Conservation (phyloP, 2,329 filamentous ascomycete species). For the Alternaria triticimaculans region DNA sequence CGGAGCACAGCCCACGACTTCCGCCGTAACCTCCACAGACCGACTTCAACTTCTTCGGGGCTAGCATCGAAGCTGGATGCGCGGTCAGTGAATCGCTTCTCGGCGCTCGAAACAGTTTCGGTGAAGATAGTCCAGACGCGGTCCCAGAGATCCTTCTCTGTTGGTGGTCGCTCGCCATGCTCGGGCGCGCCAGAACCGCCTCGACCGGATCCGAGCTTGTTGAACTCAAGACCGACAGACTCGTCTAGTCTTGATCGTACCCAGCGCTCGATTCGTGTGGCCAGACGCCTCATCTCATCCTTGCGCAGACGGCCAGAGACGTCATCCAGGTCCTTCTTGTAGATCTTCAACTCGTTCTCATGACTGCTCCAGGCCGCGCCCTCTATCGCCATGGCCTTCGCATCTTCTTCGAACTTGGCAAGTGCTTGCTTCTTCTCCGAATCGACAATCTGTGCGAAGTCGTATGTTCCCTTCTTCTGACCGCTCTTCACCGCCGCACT, state of each 20-base stretch:
- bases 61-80: slow-evolving; percentile 94
- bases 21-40: slow-evolving; percentile 87
- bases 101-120: slow-evolving; percentile 82
- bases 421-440: slow-evolving; percentile 80
- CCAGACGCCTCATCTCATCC: slow-evolving; percentile 94
- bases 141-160: slow-evolving; percentile 93
- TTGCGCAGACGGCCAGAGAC: slow-evolving; percentile 84
- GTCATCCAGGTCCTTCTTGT: slow-evolving; percentile 89
- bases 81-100: slow-evolving; percentile 82
- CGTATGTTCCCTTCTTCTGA: slow-evolving; percentile 92
- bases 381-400: slow-evolving; percentile 75
- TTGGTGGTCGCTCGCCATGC: slow-evolving; percentile 70
- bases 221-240: slow-evolving; percentile 91
- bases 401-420: slow-evolving; percentile 76
- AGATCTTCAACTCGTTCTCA: slow-evolving; percentile 77
- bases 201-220: slow-evolving; percentile 88
- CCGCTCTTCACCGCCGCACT: slow-evolving; percentile 85
- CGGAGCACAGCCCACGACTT: slow-evolving; percentile 94
- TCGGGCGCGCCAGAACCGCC: slow-evolving; percentile 83
- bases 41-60: slow-evolving; percentile 87
- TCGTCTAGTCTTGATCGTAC: slow-evolving; percentile 87
- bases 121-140: slow-evolving; percentile 89
- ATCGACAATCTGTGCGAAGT: slow-evolving; percentile 93
- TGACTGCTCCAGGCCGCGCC: slow-evolving; percentile 90
- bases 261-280: slow-evolving; percentile 91